Evolutionary conservation across 805 yeast species (phyloP).

Genomic region (Starmerella vaccinii): DNA sequence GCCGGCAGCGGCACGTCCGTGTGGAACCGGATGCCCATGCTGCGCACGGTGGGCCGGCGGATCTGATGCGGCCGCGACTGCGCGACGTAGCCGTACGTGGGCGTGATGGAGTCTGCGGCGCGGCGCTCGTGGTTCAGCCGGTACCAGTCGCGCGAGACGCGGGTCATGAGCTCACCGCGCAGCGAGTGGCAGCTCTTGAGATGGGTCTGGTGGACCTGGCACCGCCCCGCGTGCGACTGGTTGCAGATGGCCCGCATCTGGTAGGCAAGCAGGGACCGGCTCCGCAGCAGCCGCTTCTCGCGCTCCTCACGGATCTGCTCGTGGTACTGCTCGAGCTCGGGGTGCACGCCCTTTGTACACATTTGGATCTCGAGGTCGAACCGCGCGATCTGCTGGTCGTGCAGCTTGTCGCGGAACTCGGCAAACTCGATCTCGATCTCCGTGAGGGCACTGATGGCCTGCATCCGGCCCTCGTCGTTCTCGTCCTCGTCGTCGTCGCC

Average conservation of each 20-base stretch:
- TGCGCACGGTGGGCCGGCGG: slow-evolving; percentile 54
- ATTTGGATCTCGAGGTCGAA: slow-evolving; percentile 74
- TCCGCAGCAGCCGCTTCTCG: slow-evolving; percentile 52
- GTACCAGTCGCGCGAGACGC: slow-evolving; percentile 83
- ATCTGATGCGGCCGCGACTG: slow-evolving; percentile 41
- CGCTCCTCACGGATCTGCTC: slow-evolving; percentile 62
- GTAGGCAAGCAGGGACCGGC: slow-evolving; percentile 46
- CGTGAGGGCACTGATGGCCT: slow-evolving; percentile 63
- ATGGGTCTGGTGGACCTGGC: slow-evolving; percentile 74
- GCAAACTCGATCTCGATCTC: slow-evolving; percentile 83
- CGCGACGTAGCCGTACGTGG: slow-evolving; percentile 38
- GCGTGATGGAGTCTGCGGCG: slow-evolving; percentile 54
- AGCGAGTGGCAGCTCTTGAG: slow-evolving; percentile 56
- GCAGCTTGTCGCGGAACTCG: slow-evolving; percentile 66
- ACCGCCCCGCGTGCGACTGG: slow-evolving; percentile 71
- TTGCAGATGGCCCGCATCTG: slow-evolving; percentile 65
- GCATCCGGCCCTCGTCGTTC: slow-evolving; percentile 40
- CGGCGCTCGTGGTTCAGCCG: slow-evolving; percentile 81
- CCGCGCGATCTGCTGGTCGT: slow-evolving; percentile 68
- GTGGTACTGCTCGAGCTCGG: slow-evolving; percentile 68
- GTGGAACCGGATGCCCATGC: slow-evolving; percentile 59
- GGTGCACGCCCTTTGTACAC: slow-evolving; percentile 84
- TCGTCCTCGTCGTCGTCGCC: slow-evolving; percentile 23
- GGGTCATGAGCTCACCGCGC: slow-evolving; percentile 52
- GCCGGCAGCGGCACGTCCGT: slow-evolving; percentile 60